These are phyloP conservation scores for Strobilomyces confusus DNA, from an alignment of 768 basidiomycete genomes.

Conservation along the genomic window DNA sequence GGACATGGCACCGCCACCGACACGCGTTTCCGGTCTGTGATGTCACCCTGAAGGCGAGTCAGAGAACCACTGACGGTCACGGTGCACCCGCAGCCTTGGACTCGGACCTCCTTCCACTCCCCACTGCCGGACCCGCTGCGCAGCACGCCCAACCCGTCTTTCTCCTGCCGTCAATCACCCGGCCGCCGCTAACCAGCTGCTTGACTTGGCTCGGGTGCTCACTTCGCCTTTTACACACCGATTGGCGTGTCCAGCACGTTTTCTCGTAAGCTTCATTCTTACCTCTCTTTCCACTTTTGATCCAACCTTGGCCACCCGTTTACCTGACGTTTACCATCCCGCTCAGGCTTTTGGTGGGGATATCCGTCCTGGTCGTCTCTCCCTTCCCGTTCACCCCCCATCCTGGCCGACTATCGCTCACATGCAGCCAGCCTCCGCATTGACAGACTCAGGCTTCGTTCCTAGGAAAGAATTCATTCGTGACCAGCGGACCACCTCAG, in stretches of 20 bases:
- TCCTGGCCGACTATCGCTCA: slow-evolving; percentile 24
- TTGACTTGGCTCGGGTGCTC: slow-evolving; percentile 8
- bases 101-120: not conserved
- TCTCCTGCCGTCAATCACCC: slow-evolving; percentile 2
- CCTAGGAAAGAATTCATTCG: slow-evolving; percentile 73
- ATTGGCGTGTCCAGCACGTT: slow-evolving; percentile 32
- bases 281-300: slow-evolving; percentile 28
- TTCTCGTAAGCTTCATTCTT: slow-evolving; percentile 26
- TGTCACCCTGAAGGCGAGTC: slow-evolving; percentile 24
- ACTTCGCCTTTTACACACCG: slow-evolving; percentile 14
- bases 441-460: slow-evolving; percentile 49
- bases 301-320: slow-evolving; percentile 32
- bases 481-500: slow-evolving; percentile 49
- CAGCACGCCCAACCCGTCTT: slow-evolving; percentile 10
- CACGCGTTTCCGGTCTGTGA: slow-evolving; percentile 22
- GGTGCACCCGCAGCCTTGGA: slow-evolving; percentile 10
- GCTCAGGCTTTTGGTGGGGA: slow-evolving; percentile 20
- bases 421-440: slow-evolving; percentile 30
- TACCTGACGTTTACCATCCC: slow-evolving; percentile 37
- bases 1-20: slow-evolving; percentile 20
- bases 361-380: slow-evolving; percentile 25
- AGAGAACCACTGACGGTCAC: slow-evolving; percentile 1
- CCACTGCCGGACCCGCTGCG: slow-evolving; percentile 5
- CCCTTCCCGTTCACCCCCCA: slow-evolving; percentile 18
- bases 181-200: slow-evolving; percentile 10